Evolutionary conservation across 2,329 filamentous ascomycete genomes (phyloP).

Genomic region (Aspergillus tanneri): DNA sequence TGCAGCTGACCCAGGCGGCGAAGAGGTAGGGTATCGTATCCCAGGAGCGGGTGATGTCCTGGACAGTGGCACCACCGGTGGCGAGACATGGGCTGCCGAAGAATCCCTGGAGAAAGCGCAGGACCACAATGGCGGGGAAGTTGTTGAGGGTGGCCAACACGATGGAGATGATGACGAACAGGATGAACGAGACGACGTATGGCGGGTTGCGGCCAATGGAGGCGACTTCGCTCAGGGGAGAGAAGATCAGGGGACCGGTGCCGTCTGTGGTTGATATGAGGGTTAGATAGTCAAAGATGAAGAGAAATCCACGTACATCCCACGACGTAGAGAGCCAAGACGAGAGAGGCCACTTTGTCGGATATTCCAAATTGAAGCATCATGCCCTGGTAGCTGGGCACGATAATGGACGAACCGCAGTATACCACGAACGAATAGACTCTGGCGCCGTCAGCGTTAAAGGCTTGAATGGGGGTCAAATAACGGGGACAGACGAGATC

Average conservation of each 20-base stretch:
- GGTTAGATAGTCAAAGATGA: not conserved
- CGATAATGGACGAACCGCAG: constrained; percentile 35
- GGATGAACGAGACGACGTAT: constrained; percentile 65
- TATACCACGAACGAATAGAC: constrained; percentile 42
- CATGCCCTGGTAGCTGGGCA: constrained; percentile 27
- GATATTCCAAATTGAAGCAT: constrained; percentile 30
- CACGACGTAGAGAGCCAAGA: constrained; percentile 36
- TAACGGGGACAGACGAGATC: not conserved
- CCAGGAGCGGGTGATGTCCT: constrained; percentile 50
- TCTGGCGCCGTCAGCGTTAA: constrained; percentile 7
- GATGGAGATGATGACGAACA: constrained; percentile 67
- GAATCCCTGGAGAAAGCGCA: constrained; percentile 65
- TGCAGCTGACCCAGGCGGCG: constrained; percentile 56
- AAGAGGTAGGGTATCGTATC: constrained; percentile 59
- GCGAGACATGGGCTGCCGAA: constrained; percentile 66
- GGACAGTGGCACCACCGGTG: constrained; percentile 51
- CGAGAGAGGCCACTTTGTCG: constrained; percentile 29
- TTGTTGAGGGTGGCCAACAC: constrained; percentile 63
- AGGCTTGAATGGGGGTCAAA: not conserved
- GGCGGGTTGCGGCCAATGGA: constrained; percentile 65
- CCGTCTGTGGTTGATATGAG: constrained; percentile 43
- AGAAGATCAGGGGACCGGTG: constrained; percentile 64
- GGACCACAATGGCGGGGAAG: constrained; percentile 62
- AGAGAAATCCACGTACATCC: constrained; percentile 12
- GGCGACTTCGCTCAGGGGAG: constrained; percentile 66